Evolutionary conservation across 1,284 basidiomycete species (phyloP), one percentile per base, ranked within the genome.

Genomic region (Amylostereum areolatum): DNA sequence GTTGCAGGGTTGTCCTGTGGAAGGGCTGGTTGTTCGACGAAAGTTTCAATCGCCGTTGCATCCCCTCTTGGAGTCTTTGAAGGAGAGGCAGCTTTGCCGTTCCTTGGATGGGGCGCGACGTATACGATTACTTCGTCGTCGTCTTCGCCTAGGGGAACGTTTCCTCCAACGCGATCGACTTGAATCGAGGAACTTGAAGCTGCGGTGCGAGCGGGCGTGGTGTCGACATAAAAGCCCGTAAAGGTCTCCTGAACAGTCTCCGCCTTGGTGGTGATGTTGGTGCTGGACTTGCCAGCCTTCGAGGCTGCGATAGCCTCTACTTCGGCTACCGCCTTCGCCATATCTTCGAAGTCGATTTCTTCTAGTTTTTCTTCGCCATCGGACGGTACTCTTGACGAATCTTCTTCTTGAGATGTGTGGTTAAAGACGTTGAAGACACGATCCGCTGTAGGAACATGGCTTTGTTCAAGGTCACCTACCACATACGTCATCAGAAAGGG

Each of bases 321-420:
- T 46, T 65, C 56, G 24, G 64, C 63, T 36, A 70, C 66, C 3
- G 85, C 52, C 50, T 67, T 70, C 1, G 65, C 75, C 36, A 83
- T 58, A 44, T 86, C 82, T 24, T 72, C 69, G 54, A 85, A 88
- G 57, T 88, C 80, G 12, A 85, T 71, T 60, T 84, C 83, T 62
- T 80, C 76, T 3, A 85, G 60, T 9, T 67, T 64, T 51, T 77
- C 72, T 28, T 67, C 70, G 4, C 64, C 65, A 6, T 62, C 64
- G 8, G 48, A 54, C 8, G 41, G 41, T 6, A 49, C 42, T 2
- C 44, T 42, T 1, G 41, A 41, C 10, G 43, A 33, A n/a, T 67
- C 67, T 4, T 62, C 60, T 18, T 67, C 46, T 6, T 59, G 10
- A 58, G 46, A 51, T 57, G 49, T 5, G 41, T 10, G 71, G 47